A percentile compares a stretch with the other conserved stretches of the same genome.
phyloP scores from a whole-genome alignment of 1,284 basidiomycete genomes.

The Hemileia vastatrix region DNA sequence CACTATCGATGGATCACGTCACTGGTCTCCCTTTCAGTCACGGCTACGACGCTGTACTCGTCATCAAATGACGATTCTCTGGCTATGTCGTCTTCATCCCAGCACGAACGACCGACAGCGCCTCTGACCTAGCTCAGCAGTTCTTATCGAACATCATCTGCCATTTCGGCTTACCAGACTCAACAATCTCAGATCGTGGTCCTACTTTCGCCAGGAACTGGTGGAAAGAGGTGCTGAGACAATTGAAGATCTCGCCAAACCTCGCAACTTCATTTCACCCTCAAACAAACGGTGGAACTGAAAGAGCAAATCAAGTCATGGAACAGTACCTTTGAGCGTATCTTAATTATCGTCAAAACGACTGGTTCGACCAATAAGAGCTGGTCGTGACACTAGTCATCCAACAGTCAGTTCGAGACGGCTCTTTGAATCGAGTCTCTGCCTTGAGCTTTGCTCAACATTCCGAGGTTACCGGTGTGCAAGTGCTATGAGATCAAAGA shows the following conservation, averaged over 20 bases:
- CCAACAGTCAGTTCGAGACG: too few relatives aligned
- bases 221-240: slow-evolving; percentile 31
- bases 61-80: slow-evolving; percentile 45
- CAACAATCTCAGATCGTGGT: slow-evolving; percentile 40
- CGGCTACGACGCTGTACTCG: slow-evolving; percentile 46
- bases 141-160: slow-evolving; percentile 26
- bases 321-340: too few relatives aligned
- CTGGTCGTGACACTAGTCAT: too few relatives aligned
- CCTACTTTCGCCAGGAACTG: slow-evolving; percentile 35
- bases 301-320: too few relatives aligned
- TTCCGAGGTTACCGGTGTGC: too few relatives aligned
- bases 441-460: too few relatives aligned
- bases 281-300: slow-evolving; percentile 21
- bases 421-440: too few relatives aligned
- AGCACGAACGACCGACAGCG: not conserved
- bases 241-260: slow-evolving; percentile 26
- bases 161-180: slow-evolving; percentile 23
- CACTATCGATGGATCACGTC: slow-evolving; percentile 24
- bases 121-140: slow-evolving; percentile 18
- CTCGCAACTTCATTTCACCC: slow-evolving; percentile 40
- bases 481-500: too few relatives aligned
- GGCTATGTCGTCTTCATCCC: slow-evolving; percentile 44
- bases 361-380: too few relatives aligned
- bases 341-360: too few relatives aligned
- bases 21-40: slow-evolving; percentile 47